Conservation (phyloP, 306 rosid genomes). For the Casuarina cunninghamiana region DNA sequence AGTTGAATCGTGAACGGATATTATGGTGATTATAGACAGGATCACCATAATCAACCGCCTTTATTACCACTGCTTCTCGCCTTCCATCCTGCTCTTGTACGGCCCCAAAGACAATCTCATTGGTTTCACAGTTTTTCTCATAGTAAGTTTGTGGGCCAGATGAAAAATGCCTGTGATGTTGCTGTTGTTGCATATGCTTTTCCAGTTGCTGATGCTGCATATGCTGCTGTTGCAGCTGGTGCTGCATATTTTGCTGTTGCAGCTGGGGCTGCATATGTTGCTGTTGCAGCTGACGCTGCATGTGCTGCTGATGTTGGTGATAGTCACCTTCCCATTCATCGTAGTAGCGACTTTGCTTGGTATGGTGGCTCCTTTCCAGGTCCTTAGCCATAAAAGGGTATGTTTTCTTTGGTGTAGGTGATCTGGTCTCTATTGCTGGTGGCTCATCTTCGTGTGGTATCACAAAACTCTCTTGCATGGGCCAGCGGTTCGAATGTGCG, state of each 20-base stretch:
- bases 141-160: conserved; percentile 62
- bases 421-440: conserved; percentile 67
- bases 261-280: conserved; percentile 26
- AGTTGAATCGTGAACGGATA: conserved; percentile 67
- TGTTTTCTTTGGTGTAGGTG: conserved; percentile 46
- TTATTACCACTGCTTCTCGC: conserved; percentile 83
- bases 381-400: conserved; percentile 70
- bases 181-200: conserved; percentile 35
- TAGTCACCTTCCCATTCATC: conserved; percentile 59
- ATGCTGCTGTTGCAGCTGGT: conserved; percentile 21
- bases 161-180: conserved; percentile 63
- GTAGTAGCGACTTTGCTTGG: conserved; percentile 53
- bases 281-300: conserved; percentile 30
- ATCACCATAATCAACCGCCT: conserved; percentile 87
- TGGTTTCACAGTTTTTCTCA: conserved; percentile 75
- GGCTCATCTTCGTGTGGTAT: conserved; percentile 91
- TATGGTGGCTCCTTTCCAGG: conserved; percentile 54
- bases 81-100: conserved; percentile 91
- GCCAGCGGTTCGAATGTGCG: conserved; percentile 62
- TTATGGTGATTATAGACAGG: conserved; percentile 66
- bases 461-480: conserved; percentile 89
- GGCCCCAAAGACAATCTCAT: conserved; percentile 94
- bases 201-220: conserved; percentile 34
- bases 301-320: conserved; percentile 38
- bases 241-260: conserved; percentile 32